These are phyloP conservation scores for Alternaria brassicae DNA, from an alignment of 2,329 filamentous ascomycete species.

Conservation along the genomic window DNA sequence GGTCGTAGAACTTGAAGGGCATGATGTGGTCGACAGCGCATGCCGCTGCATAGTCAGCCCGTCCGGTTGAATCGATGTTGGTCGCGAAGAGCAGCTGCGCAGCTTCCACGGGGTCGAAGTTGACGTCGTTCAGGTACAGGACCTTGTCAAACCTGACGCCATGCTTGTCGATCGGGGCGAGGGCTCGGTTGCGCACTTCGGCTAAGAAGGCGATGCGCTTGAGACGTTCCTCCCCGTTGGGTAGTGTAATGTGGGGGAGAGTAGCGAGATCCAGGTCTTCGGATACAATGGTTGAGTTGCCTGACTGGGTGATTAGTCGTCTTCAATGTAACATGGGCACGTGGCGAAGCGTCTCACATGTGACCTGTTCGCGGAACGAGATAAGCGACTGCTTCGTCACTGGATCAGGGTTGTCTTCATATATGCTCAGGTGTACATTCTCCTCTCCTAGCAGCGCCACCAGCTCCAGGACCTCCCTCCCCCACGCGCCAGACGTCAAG, in stretches of 20 bases:
- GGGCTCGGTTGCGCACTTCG: conserved; percentile 73
- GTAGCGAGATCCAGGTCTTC: conserved; percentile 65
- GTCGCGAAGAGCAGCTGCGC: conserved; percentile 70
- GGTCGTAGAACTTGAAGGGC: conserved; percentile 74
- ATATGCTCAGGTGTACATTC: conserved; percentile 75
- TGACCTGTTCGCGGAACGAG: conserved; percentile 59
- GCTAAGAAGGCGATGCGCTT: conserved; percentile 79
- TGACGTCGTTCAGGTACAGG: conserved; percentile 72
- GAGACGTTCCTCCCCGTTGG: conserved; percentile 67
- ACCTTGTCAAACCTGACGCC: conserved; percentile 66
- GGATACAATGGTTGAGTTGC: conserved; percentile 61
- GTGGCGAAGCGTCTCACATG: conserved; percentile 45
- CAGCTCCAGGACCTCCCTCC: conserved; percentile 64
- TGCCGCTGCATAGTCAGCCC: conserved; percentile 67
- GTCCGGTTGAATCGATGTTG: conserved; percentile 61
- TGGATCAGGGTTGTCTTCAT: conserved; percentile 72
- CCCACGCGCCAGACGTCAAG: conserved; percentile 70
- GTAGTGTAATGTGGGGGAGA: conserved; percentile 67
- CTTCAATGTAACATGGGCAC: neutral
- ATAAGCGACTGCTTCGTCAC: conserved; percentile 63
- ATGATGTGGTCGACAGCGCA: conserved; percentile 75
- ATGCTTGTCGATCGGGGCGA: conserved; percentile 66
- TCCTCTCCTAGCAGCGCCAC: conserved; percentile 70
- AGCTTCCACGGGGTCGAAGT: conserved; percentile 66
- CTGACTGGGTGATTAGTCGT: conserved; percentile 36